phyloP scores from a whole-genome alignment of 2,329 filamentous ascomycete species.

The Fusarium continuum region DNA sequence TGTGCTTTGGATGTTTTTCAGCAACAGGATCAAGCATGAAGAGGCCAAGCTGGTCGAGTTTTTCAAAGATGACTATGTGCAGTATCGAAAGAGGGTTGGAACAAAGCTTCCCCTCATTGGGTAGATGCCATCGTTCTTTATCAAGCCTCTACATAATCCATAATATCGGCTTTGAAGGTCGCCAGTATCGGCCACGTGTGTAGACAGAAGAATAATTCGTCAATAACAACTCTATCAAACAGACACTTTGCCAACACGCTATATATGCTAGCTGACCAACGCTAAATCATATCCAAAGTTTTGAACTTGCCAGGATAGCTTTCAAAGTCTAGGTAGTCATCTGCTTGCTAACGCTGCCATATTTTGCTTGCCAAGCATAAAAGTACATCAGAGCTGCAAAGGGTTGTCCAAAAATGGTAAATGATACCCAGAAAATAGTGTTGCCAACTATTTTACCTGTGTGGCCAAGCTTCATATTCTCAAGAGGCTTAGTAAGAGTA shows the following conservation, averaged over 20 bases:
- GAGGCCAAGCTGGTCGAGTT: constrained; percentile 81
- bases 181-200: not conserved
- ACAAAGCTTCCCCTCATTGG: constrained; percentile 80
- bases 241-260: not conserved
- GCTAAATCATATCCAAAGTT: not conserved
- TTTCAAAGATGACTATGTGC: constrained; percentile 83
- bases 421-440: constrained; percentile 94
- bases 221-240: constrained; percentile 4
- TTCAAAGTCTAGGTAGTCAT: constrained; percentile 29
- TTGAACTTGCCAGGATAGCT: no score
- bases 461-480: constrained; percentile 76
- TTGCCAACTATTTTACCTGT: constrained; percentile 86
- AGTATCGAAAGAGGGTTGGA: constrained; percentile 75
- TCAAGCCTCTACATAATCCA: not conserved
- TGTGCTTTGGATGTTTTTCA: constrained; percentile 90
- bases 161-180: not conserved
- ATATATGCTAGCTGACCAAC: constrained; percentile 2
- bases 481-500: constrained; percentile 77
- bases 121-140: constrained; percentile 16
- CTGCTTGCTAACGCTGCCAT: constrained; percentile 77
- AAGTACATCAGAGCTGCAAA: constrained; percentile 94
- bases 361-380: constrained; percentile 98
- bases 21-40: constrained; percentile 76
- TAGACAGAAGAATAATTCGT: constrained; percentile 1
- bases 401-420: constrained; percentile 94